Conservation (phyloP, 1,284 basidiomycete species). For the Ustilago nuda region DNA sequence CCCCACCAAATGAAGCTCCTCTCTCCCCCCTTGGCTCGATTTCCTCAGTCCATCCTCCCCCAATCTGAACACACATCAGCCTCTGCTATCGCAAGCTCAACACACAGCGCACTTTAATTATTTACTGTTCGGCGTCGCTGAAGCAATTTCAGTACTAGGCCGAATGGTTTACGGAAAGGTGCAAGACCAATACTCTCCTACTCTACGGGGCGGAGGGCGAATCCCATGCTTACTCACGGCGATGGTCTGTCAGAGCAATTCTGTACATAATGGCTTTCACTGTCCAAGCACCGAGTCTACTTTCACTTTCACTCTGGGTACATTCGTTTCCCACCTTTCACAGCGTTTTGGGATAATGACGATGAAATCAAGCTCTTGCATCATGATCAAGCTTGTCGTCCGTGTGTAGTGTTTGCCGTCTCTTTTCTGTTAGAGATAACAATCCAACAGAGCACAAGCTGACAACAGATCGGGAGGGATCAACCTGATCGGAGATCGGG, state of each 20-base stretch:
- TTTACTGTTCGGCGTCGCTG: slow-evolving; percentile 27
- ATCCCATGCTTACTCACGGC: slow-evolving; percentile 60
- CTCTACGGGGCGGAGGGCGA: slow-evolving; percentile 26
- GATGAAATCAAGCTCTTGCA: background rate
- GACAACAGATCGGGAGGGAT: no score
- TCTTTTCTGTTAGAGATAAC: no score
- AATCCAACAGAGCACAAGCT: no score
- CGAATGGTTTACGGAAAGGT: slow-evolving; percentile 56
- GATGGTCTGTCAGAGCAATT: slow-evolving; percentile 13
- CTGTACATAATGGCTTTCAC: slow-evolving; percentile 27
- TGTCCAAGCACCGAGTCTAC: slow-evolving; percentile 56
- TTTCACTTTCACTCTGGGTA: slow-evolving; percentile 61
- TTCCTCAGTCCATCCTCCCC: background rate
- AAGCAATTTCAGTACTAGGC: slow-evolving; percentile 11
- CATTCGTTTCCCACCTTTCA: slow-evolving; percentile 15
- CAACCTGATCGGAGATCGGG: no score
- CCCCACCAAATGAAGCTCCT: background rate
- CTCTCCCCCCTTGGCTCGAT: background rate
- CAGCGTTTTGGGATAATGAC: background rate
- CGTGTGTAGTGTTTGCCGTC: background rate
- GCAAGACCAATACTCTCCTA: slow-evolving; percentile 39
- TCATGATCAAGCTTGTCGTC: background rate
- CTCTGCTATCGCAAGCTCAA: background rate
- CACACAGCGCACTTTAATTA: slow-evolving; percentile 30
- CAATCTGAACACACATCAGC: background rate